phyloP scores from a whole-genome alignment of 805 yeast species.

The Ogataea sp. region DNA sequence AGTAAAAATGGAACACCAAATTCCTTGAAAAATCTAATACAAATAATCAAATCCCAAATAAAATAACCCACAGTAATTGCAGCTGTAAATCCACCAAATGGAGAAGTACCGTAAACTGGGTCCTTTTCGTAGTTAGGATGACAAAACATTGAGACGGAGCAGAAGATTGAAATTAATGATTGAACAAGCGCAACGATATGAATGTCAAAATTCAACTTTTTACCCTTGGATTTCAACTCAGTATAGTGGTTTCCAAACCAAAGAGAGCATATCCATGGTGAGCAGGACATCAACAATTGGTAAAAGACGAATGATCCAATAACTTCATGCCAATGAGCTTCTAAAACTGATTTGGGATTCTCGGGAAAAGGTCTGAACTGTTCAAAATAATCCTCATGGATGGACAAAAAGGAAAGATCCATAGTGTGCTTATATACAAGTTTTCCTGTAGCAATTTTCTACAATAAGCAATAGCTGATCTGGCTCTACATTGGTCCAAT shows the following conservation, averaged over 20 bases:
- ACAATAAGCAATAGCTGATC: no score
- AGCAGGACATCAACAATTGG: conserved; percentile 39
- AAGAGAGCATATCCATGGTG: conserved; percentile 41
- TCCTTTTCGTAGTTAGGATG: conserved; percentile 41
- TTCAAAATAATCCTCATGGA: conserved; percentile 35
- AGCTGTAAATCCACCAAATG: conserved; percentile 67
- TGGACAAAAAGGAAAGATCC: not conserved
- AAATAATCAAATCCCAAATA: conserved; percentile 78
- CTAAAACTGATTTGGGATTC: conserved; percentile 31
- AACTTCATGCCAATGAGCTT: conserved; percentile 73
- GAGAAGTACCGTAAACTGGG: conserved; percentile 60
- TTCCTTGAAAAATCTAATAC: conserved; percentile 48
- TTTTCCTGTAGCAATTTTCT: not conserved
- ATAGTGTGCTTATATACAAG: not conserved
- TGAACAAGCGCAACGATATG: conserved; percentile 88
- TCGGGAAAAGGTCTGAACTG: conserved; percentile 38
- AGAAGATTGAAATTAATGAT: conserved; percentile 52
- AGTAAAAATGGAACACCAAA: conserved; percentile 78
- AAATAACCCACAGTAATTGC: conserved; percentile 81
- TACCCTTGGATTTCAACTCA: conserved; percentile 31
- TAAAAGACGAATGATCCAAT: conserved; percentile 53
- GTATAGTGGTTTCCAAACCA: conserved; percentile 51
- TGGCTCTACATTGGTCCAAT: no score
- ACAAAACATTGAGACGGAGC: conserved; percentile 58
- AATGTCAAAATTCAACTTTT: conserved; percentile 73